Evolutionary conservation across 306 rosid species (phyloP).

Genomic region (Castanea sativa): DNA sequence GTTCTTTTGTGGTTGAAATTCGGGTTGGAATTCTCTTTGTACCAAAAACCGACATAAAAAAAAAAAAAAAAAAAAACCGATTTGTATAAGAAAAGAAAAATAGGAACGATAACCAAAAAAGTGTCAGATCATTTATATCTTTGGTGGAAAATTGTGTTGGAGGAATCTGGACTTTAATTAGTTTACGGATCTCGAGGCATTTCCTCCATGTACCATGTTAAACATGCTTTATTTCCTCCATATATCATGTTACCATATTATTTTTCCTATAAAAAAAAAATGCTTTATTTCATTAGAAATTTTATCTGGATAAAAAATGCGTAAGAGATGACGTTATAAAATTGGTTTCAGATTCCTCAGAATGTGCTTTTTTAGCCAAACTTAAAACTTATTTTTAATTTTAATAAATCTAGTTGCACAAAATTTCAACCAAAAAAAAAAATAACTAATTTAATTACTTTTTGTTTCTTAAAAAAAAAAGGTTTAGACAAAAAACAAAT

Average conservation of each 20-base stretch:
- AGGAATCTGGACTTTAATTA: constrained; percentile 6
- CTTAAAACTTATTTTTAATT: too few species aligned
- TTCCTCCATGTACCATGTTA: constrained; percentile 8
- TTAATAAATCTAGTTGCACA: too few species aligned
- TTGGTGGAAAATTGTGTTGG: too few species aligned
- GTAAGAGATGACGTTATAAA: too few species aligned
- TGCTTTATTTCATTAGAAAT: neutral
- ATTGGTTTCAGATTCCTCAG: too few species aligned
- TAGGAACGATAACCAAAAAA: neutral
- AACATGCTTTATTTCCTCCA: neutral
- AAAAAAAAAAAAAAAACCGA: neutral
- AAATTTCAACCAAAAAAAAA: too few species aligned
- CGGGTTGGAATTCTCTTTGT: too few species aligned
- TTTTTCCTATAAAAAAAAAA: neutral
- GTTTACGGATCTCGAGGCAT: constrained; percentile 14
- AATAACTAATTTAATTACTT: too few species aligned
- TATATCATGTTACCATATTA: too few species aligned
- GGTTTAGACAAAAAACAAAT: neutral
- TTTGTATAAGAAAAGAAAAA: neutral
- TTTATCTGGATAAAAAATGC: neutral
- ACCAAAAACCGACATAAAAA: neutral
- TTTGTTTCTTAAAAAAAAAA: too few species aligned
- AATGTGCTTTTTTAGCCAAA: too few species aligned
- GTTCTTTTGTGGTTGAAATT: too few species aligned
- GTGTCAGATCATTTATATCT: neutral